These are phyloP conservation scores for Physaria fendleri DNA, from an alignment of 345 rosid species.

Conservation along the genomic window DNA sequence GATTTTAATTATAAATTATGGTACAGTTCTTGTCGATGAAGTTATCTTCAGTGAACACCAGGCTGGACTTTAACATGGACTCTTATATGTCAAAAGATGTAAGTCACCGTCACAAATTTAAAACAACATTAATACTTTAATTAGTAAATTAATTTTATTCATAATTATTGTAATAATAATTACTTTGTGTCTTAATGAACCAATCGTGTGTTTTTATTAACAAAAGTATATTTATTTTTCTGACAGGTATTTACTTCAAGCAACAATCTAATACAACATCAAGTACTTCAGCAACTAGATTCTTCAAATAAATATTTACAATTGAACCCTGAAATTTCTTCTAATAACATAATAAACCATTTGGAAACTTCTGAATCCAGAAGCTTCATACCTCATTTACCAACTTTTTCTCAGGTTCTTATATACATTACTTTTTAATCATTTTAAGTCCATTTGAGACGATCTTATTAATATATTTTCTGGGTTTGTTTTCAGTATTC, in stretches of 20 bases:
- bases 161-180: conserved; percentile 3
- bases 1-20: neutral
- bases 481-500: conserved; percentile 32
- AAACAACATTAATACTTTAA: neutral
- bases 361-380: conserved; percentile 30
- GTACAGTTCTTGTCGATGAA: conserved; percentile 91
- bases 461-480: neutral
- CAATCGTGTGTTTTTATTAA: conserved; percentile 7
- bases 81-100: conserved; percentile 62
- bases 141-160: neutral
- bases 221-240: neutral
- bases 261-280: conserved; percentile 40
- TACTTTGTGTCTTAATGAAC: neutral
- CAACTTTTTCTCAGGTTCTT: conserved; percentile 46
- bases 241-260: conserved; percentile 40
- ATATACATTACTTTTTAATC: neutral
- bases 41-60: conserved; percentile 77
- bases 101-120: conserved; percentile 36
- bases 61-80: conserved; percentile 61
- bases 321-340: conserved; percentile 27
- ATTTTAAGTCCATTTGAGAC: neutral
- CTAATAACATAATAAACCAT: conserved; percentile 41
- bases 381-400: conserved; percentile 41
- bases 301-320: conserved; percentile 43
- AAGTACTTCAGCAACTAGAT: conserved; percentile 43